These are phyloP conservation scores for Colletotrichum costaricense DNA, from an alignment of 2,329 filamentous ascomycete species.

Conservation along the genomic window DNA sequence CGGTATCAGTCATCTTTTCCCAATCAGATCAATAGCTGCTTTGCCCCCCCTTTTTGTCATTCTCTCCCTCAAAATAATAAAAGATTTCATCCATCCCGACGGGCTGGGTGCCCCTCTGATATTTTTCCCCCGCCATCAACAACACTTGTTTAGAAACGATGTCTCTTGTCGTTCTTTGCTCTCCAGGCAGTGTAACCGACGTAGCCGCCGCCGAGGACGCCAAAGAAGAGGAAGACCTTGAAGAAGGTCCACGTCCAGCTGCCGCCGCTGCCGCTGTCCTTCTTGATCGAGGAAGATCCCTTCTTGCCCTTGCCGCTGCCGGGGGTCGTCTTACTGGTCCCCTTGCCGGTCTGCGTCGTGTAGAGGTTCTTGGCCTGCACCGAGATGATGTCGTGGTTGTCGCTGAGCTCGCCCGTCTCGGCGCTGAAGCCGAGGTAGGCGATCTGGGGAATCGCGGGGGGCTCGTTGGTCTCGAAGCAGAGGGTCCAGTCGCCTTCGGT, in stretches of 20 bases:
- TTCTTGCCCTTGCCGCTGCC: constrained; percentile 39
- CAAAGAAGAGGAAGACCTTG: constrained; percentile 83
- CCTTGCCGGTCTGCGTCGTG: constrained; percentile 58
- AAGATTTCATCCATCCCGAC: background rate
- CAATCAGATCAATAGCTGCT: constrained; percentile 6
- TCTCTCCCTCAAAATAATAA: background rate
- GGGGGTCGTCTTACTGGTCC: constrained; percentile 45
- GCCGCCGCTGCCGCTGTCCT: constrained; percentile 56
- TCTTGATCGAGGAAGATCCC: constrained; percentile 51
- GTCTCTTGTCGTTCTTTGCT: constrained; percentile 69
- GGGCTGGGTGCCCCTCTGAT: background rate
- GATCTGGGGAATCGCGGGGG: constrained; percentile 81
- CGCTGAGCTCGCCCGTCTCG: constrained; percentile 95
- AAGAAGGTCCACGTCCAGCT: constrained; percentile 75
- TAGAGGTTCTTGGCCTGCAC: constrained; percentile 92
- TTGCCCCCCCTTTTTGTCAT: background rate
- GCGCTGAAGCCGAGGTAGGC: constrained; percentile 82
- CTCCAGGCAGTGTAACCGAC: constrained; percentile 89
- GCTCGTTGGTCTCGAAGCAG: constrained; percentile 83
- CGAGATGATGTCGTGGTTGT: constrained; percentile 97
- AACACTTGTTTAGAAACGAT: constrained; percentile 61
- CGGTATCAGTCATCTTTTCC: constrained; percentile 11
- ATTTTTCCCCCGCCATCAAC: background rate
- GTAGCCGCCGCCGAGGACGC: constrained; percentile 79
- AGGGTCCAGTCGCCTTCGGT: constrained; percentile 85